These are phyloP conservation scores for Arabidopsis suecica DNA, from an alignment of 345 rosid genomes.

Conservation along the genomic window DNA sequence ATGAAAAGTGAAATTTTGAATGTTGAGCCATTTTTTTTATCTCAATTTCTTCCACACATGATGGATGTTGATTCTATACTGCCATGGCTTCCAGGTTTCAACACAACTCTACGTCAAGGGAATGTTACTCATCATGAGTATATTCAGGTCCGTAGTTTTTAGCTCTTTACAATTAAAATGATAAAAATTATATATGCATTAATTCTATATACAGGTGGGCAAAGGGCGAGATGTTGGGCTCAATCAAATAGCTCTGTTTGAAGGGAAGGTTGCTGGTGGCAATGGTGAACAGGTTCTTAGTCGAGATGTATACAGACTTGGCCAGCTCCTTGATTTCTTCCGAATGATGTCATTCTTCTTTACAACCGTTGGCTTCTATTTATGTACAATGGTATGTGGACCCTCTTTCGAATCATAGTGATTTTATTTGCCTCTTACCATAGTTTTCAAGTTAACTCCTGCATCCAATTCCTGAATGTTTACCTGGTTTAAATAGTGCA, in stretches of 20 bases:
- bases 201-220: slow-evolving; percentile 73
- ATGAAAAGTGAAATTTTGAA: slow-evolving; percentile 16
- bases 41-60: slow-evolving; percentile 1
- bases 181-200: slow-evolving; percentile 5
- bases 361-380: slow-evolving; percentile 93
- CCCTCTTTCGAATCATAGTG: slow-evolving; percentile 16
- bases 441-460: slow-evolving; percentile 25
- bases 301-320: slow-evolving; percentile 96
- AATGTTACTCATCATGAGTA: slow-evolving; percentile 98
- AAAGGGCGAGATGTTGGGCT: slow-evolving; percentile 99
- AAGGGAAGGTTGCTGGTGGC: slow-evolving; percentile 99
- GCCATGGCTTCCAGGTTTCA: slow-evolving; percentile 67
- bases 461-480: slow-evolving; percentile 14
- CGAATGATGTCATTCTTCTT: slow-evolving; percentile 97
- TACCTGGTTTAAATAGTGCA: slow-evolving; percentile 5
- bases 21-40: not conserved
- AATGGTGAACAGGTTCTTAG: slow-evolving; percentile 99
- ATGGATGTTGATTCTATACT: slow-evolving; percentile 1
- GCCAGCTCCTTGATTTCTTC: slow-evolving; percentile 97
- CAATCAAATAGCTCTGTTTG: slow-evolving; percentile 97
- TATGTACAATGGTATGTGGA: slow-evolving; percentile 87
- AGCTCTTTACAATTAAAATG: slow-evolving; percentile 11
- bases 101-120: slow-evolving; percentile 96
- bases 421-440: slow-evolving; percentile 8
- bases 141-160: slow-evolving; percentile 69